These are phyloP conservation scores for Crepidotus variabilis DNA, from an alignment of 768 basidiomycete genomes.

Conservation along the genomic window DNA sequence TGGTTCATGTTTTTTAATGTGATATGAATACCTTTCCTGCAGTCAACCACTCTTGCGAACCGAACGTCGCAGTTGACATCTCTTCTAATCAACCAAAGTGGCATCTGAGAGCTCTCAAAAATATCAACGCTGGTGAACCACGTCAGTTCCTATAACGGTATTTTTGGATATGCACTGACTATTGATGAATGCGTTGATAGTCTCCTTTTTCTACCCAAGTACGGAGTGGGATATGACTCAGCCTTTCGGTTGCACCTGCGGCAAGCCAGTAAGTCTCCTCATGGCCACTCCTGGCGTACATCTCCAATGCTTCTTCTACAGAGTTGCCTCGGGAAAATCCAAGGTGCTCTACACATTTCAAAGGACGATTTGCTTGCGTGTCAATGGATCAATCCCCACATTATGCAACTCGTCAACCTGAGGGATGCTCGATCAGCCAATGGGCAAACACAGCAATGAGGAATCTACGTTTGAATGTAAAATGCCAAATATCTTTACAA, in stretches of 20 bases:
- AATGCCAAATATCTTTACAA: no score
- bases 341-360: slow-evolving; percentile 42
- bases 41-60: slow-evolving; percentile 66
- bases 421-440: slow-evolving; percentile 15
- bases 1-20: background rate
- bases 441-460: no score
- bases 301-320: slow-evolving; percentile 13
- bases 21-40: background rate
- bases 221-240: slow-evolving; percentile 72
- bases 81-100: slow-evolving; percentile 37
- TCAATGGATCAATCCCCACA: slow-evolving; percentile 41
- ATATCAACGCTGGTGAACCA: slow-evolving; percentile 30
- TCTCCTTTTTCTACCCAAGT: slow-evolving; percentile 64
- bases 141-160: slow-evolving; percentile 22
- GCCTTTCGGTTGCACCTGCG: slow-evolving; percentile 54
- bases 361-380: slow-evolving; percentile 31
- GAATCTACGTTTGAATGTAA: no score
- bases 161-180: slow-evolving; percentile 10
- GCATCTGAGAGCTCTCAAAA: slow-evolving; percentile 43
- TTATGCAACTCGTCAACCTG: slow-evolving; percentile 25
- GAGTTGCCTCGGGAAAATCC: slow-evolving; percentile 43
- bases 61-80: slow-evolving; percentile 53
- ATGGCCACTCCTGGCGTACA: background rate
- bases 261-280: slow-evolving; percentile 27
- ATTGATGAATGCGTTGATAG: slow-evolving; percentile 22